Evolutionary conservation across 345 rosid genomes (phyloP).

Genomic region (Sisymbrium altissimum): DNA sequence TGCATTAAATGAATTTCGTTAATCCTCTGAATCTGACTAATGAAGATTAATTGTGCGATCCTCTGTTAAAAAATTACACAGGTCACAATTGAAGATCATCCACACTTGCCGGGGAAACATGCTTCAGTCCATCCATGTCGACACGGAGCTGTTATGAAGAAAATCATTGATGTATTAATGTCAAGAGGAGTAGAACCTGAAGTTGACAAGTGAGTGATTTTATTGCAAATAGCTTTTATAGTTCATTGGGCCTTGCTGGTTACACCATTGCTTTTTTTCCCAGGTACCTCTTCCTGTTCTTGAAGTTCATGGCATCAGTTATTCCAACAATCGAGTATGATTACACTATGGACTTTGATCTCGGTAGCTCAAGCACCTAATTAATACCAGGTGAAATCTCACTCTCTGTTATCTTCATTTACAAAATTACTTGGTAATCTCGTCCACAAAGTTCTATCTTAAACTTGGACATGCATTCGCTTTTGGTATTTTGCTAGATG

Average conservation of each 20-base stretch:
- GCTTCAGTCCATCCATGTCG: conserved; percentile 99
- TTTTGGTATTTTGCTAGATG: neutral
- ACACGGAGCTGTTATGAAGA: conserved; percentile 99
- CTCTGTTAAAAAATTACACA: neutral
- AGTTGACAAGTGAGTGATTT: conserved; percentile 79
- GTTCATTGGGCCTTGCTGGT: neutral
- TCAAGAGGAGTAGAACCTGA: conserved; percentile 97
- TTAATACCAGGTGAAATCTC: conserved; percentile 39
- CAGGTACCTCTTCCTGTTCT: conserved; percentile 87
- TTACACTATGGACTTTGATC: conserved; percentile 95
- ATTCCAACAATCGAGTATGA: conserved; percentile 95
- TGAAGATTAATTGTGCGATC: neutral
- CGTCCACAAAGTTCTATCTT: neutral
- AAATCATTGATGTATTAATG: conserved; percentile 91
- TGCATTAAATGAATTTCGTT: neutral
- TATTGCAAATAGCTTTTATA: neutral
- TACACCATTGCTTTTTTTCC: conserved; percentile 7
- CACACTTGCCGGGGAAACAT: conserved; percentile 97
- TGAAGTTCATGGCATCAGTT: conserved; percentile 90
- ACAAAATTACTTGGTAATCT: conserved; percentile 2
- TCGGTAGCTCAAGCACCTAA: conserved; percentile 83
- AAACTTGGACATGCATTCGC: neutral
- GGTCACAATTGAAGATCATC: conserved; percentile 78
- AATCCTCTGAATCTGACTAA: conserved; percentile 1
- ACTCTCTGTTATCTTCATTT: neutral